A percentile compares a stretch with the other conserved stretches of the same genome.
phyloP scores from a whole-genome alignment of 2,329 filamentous ascomycete genomes.

The Microdochium paspali region DNA sequence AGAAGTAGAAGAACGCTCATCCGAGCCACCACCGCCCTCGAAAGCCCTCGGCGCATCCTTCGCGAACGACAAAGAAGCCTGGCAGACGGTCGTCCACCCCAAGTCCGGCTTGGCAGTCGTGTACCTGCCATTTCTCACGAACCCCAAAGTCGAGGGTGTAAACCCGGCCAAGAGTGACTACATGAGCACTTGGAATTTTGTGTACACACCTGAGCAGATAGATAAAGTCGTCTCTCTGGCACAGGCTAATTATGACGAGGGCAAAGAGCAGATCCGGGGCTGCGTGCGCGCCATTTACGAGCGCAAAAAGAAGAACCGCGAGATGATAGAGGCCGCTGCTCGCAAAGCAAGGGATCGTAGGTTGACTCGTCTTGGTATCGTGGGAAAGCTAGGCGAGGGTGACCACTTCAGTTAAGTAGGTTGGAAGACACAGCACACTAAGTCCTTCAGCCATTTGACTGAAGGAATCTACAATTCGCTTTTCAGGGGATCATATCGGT shows the following conservation, averaged over 20 bases:
- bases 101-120: conserved; percentile 81
- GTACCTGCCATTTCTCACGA: conserved; percentile 84
- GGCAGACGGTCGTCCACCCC: conserved; percentile 57
- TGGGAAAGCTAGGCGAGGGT: conserved; percentile 48
- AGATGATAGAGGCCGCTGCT: conserved; percentile 37
- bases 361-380: conserved; percentile 37
- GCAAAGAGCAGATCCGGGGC: conserved; percentile 64
- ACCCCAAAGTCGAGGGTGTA: conserved; percentile 70
- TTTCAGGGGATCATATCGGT: too few species aligned
- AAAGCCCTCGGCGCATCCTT: conserved; percentile 29
- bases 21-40: conserved; percentile 38
- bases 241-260: conserved; percentile 77
- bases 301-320: conserved; percentile 65
- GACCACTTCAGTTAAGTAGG: conserved; percentile 54
- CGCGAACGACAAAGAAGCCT: conserved; percentile 50
- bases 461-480: too few species aligned
- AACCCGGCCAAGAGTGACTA: conserved; percentile 78
- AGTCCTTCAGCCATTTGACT: too few species aligned
- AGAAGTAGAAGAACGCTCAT: conserved; percentile 62
- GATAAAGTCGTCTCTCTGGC: conserved; percentile 77
- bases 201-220: conserved; percentile 86
- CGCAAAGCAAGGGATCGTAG: conserved; percentile 31
- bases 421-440: background rate
- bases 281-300: conserved; percentile 87
- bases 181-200: conserved; percentile 95